A percentile compares a stretch with the other conserved stretches of the same genome.
These are phyloP conservation scores for Yamadazyma atlantica DNA, from an alignment of 1,139 yeast genomes.

Conservation along the genomic window DNA sequence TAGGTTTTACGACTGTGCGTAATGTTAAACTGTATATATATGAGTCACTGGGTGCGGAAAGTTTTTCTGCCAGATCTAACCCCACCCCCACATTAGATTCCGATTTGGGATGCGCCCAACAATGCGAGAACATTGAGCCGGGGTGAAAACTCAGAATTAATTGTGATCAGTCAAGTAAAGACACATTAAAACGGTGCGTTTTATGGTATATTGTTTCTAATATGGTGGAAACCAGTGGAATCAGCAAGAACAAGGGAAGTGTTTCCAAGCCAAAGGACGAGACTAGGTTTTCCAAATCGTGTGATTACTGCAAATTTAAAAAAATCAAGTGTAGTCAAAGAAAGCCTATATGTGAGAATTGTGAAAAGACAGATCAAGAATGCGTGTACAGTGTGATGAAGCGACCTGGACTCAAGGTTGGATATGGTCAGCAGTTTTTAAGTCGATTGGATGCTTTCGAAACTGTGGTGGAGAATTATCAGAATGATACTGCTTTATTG, in stretches of 20 bases:
- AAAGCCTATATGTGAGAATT: slow-evolving; percentile 32
- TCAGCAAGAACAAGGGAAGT: neutral
- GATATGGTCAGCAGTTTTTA: slow-evolving; percentile 28
- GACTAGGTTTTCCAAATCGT: slow-evolving; percentile 22
- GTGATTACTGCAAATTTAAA: slow-evolving; percentile 35
- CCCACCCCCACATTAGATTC: neutral
- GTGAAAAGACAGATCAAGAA: slow-evolving; percentile 22
- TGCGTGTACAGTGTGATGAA: slow-evolving; percentile 31
- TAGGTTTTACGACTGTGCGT: too few species aligned
- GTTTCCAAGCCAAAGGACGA: slow-evolving; percentile 3
- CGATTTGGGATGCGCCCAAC: neutral
- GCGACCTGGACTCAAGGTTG: slow-evolving; percentile 29
- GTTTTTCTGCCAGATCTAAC: too few species aligned
- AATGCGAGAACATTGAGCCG: neutral
- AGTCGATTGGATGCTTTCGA: slow-evolving; percentile 18
- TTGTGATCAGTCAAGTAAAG: too few species aligned
- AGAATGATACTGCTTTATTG: slow-evolving; percentile 5
- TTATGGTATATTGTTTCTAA: neutral
- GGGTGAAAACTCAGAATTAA: neutral
- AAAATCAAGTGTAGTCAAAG: slow-evolving; percentile 36
- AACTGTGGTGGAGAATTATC: slow-evolving; percentile 9
- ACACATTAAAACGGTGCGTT: too few species aligned
- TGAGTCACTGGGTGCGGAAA: too few species aligned
- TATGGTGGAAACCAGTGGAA: neutral
- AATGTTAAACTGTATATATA: too few species aligned